phyloP scores from a whole-genome alignment of 176 grass and related monocot genomes.

The Lolium perenne region DNA sequence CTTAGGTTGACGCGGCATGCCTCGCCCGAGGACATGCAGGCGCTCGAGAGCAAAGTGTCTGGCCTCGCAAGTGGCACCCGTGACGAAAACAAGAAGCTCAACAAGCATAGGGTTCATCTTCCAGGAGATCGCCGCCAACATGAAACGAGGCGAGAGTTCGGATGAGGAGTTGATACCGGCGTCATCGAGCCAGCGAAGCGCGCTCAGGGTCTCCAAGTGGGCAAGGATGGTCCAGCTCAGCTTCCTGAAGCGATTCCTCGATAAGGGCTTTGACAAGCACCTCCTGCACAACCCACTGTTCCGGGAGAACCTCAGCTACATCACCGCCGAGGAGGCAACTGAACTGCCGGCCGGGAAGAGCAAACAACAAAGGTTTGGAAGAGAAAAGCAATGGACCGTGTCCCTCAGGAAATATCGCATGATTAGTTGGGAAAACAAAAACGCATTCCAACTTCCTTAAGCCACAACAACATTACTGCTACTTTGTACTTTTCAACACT shows the following conservation, averaged over 20 bases:
- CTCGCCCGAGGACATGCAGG: constrained; percentile 20
- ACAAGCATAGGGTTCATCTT: constrained; percentile 25
- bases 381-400: neutral
- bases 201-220: constrained; percentile 26
- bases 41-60: neutral
- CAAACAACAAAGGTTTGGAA: neutral
- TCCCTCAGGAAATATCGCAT: neutral
- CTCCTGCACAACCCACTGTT: neutral
- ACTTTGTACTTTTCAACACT: too few species aligned
- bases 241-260: constrained; percentile 40
- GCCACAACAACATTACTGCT: too few species aligned
- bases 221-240: constrained; percentile 29
- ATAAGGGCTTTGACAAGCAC: constrained; percentile 18
- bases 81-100: neutral
- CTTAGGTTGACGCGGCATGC: neutral
- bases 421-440: neutral
- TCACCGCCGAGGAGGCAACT: neutral
- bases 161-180: neutral
- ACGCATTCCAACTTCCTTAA: neutral
- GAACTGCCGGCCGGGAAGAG: neutral
- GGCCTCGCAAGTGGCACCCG: neutral
- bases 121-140: neutral
- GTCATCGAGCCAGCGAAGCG: neutral
- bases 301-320: neutral
- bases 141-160: neutral